Evolutionary conservation across 805 yeast genomes (phyloP).

Genomic region (Maudiozyma barnettii): DNA sequence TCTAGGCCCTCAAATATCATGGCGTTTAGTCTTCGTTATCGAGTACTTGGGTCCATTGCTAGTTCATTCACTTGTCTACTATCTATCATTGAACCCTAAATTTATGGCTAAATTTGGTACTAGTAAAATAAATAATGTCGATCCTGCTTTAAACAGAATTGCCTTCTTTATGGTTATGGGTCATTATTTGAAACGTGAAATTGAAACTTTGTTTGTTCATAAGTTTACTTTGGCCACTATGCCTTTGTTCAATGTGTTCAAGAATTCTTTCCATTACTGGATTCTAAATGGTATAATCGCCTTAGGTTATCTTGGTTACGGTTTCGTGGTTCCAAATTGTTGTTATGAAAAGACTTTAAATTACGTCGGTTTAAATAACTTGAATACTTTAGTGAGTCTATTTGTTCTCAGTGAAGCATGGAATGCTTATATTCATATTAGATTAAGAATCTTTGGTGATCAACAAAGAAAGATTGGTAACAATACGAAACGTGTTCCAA

Average conservation of each 20-base stretch:
- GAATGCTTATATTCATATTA: constrained; percentile 63
- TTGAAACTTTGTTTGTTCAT: constrained; percentile 79
- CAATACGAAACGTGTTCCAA: constrained; percentile 28
- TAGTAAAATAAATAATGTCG: constrained; percentile 5
- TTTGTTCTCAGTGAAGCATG: constrained; percentile 59
- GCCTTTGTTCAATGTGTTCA: constrained; percentile 82
- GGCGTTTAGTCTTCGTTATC: constrained; percentile 81
- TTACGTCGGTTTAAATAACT: constrained; percentile 11
- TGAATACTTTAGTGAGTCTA: constrained; percentile 30
- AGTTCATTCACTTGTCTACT: constrained; percentile 64
- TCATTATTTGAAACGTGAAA: constrained; percentile 83
- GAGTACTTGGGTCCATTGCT: constrained; percentile 88
- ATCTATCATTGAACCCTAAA: constrained; percentile 19
- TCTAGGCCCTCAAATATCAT: constrained; percentile 84
- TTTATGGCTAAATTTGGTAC: constrained; percentile 9
- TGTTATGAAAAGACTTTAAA: constrained; percentile 12
- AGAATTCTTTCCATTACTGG: constrained; percentile 91
- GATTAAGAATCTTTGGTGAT: constrained; percentile 45
- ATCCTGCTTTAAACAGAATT: constrained; percentile 23
- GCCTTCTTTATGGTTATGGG: constrained; percentile 42
- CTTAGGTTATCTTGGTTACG: constrained; percentile 41
- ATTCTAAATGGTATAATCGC: constrained; percentile 63
- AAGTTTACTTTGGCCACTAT: constrained; percentile 80
- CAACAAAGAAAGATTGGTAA: constrained; percentile 28
- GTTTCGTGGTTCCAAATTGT: constrained; percentile 28